Percentiles rank a stretch among this genome's conserved stretches.
Conservation (phyloP, 345 rosid species). For the Citropsis articulata region DNA sequence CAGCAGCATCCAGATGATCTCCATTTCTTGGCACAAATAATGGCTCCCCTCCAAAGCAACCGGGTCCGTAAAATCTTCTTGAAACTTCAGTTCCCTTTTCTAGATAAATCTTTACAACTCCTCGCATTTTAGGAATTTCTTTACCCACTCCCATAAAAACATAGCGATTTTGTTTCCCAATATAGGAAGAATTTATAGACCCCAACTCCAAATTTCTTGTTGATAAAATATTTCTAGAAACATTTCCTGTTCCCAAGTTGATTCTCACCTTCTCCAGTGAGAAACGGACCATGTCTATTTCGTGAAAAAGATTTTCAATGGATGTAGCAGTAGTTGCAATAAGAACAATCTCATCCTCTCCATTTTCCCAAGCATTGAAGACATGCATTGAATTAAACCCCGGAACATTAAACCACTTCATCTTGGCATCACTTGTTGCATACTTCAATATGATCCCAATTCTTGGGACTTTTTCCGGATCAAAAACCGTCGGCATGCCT, state of each 20-base stretch:
- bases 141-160: conserved; percentile 11
- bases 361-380: conserved; percentile 26
- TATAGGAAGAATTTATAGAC: conserved; percentile 11
- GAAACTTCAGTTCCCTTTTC: conserved; percentile 17
- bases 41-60: conserved; percentile 33
- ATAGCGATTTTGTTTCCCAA: conserved; percentile 12
- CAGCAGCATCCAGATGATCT: background rate
- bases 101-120: conserved; percentile 26
- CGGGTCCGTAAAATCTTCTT: conserved; percentile 15
- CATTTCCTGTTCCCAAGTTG: conserved; percentile 7
- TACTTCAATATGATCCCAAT: conserved; percentile 21
- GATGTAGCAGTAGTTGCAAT: conserved; percentile 14
- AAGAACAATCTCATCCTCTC: conserved; percentile 12
- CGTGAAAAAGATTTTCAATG: background rate
- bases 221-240: conserved; percentile 1
- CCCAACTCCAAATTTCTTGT: conserved; percentile 21
- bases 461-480: conserved; percentile 8
- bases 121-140: conserved; percentile 11
- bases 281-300: conserved; percentile 3
- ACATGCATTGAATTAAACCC: conserved; percentile 19
- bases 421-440: conserved; percentile 10
- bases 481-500: conserved; percentile 15
- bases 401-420: conserved; percentile 17
- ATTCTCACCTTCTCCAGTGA: conserved; percentile 22
- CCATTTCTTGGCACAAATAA: conserved; percentile 18